A percentile compares a stretch with the other conserved stretches of the same genome.
Evolutionary conservation across 345 rosid species (phyloP).

Genomic region (Erysimum cheiranthoides): DNA sequence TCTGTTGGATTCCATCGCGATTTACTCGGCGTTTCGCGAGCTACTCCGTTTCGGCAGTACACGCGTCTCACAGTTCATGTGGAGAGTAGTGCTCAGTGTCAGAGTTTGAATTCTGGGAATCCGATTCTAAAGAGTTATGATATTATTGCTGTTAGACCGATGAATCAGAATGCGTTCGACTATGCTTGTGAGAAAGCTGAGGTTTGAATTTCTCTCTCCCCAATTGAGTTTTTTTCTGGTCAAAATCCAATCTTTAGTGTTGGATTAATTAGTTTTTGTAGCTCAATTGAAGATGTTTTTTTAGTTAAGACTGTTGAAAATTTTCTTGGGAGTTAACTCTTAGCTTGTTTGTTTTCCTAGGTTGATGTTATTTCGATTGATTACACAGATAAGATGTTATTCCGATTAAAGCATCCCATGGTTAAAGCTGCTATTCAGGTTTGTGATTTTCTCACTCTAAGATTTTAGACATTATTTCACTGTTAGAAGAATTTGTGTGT

Average conservation of each 20-base stretch:
- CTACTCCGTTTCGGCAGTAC: constrained; percentile 86
- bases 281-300: not conserved
- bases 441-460: constrained; percentile 20
- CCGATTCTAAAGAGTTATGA: constrained; percentile 77
- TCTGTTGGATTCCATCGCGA: constrained; percentile 79
- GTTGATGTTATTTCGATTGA: constrained; percentile 81
- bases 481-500: not conserved
- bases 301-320: no score
- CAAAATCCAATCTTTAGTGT: not conserved
- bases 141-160: constrained; percentile 73
- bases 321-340: not conserved
- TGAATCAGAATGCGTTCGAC: constrained; percentile 73
- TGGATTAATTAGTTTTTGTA: not conserved
- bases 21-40: constrained; percentile 65
- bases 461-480: constrained; percentile 1
- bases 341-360: constrained; percentile 40
- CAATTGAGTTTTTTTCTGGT: not conserved
- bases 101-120: constrained; percentile 70
- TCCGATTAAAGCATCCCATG: constrained; percentile 65
- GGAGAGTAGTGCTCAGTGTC: constrained; percentile 62
- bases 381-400: constrained; percentile 65
- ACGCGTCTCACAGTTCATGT: constrained; percentile 76
- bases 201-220: constrained; percentile 48
- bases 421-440: constrained; percentile 82
- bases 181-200: constrained; percentile 71